A percentile compares a stretch with the other conserved stretches of the same genome.
These are phyloP conservation scores for Cladorrhinum sp. DNA, from an alignment of 2,329 filamentous ascomycete genomes.

Conservation along the genomic window DNA sequence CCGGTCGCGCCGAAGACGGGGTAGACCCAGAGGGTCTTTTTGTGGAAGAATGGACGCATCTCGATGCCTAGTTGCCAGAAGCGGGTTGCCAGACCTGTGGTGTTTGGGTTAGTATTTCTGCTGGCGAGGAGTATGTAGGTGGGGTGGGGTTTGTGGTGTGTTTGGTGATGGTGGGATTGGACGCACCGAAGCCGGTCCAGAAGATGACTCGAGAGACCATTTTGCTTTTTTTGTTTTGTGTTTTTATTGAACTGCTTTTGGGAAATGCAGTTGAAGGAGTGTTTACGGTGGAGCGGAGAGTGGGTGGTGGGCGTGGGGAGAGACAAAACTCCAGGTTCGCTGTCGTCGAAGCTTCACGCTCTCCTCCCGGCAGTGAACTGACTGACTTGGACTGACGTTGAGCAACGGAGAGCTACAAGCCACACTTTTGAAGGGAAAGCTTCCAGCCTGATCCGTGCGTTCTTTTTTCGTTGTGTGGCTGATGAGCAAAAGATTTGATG, in stretches of 20 bases:
- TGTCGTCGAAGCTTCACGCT: neutral
- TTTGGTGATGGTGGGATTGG: slow-evolving; percentile 3
- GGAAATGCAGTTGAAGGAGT: neutral
- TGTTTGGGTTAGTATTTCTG: neutral
- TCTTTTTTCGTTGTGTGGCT: slow-evolving; percentile 4
- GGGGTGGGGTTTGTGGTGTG: neutral
- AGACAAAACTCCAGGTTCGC: neutral
- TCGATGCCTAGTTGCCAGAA: slow-evolving; percentile 98
- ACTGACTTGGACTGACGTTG: neutral
- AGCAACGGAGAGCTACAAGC: neutral
- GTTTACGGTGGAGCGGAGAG: neutral
- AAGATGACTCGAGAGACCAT: slow-evolving; percentile 70
- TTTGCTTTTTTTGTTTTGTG: slow-evolving; percentile 27
- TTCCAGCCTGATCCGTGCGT: slow-evolving; percentile 5
- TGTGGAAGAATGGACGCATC: slow-evolving; percentile 92
- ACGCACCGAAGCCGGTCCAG: slow-evolving; percentile 87
- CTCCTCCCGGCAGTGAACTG: neutral
- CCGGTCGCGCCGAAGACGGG: slow-evolving; percentile 83
- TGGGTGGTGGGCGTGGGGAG: neutral
- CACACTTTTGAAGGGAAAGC: neutral
- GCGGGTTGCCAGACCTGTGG: slow-evolving; percentile 79
- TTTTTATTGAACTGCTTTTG: neutral
- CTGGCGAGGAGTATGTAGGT: neutral
- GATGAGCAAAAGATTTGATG: neutral
- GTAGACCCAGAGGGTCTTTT: slow-evolving; percentile 83